These are phyloP conservation scores for Calocybe indica DNA, from an alignment of 768 basidiomycete genomes.

Conservation along the genomic window DNA sequence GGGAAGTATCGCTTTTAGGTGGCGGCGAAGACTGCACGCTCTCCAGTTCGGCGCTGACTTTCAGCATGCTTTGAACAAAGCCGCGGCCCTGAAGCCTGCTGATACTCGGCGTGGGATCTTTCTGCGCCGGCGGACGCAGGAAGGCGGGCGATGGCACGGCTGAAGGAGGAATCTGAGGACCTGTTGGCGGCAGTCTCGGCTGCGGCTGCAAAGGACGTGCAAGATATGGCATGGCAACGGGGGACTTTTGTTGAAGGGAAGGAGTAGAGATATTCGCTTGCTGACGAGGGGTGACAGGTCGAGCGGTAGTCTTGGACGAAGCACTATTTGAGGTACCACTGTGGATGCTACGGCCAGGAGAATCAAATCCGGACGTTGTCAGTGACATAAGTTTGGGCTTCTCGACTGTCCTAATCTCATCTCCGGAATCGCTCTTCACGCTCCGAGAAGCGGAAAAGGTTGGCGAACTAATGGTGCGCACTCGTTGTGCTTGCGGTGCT, in stretches of 20 bases:
- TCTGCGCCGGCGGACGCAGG: conserved; percentile 46
- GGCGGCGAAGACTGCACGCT: conserved; percentile 21
- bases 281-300: conserved; percentile 20
- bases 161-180: conserved; percentile 37
- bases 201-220: conserved; percentile 49
- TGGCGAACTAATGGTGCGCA: not conserved
- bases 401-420: not conserved
- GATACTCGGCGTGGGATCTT: conserved; percentile 78
- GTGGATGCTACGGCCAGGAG: not conserved
- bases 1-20: conserved; percentile 23
- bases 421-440: not conserved
- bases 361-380: not conserved
- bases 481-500: too few relatives aligned
- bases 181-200: conserved; percentile 36
- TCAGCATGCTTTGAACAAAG: conserved; percentile 80
- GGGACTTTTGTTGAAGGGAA: conserved; percentile 27
- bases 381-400: not conserved
- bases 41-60: conserved; percentile 54
- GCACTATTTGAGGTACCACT: conserved; percentile 4
- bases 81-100: conserved; percentile 80
- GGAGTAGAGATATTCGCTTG: conserved; percentile 10
- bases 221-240: conserved; percentile 35
- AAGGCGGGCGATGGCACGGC: conserved; percentile 51
- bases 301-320: conserved; percentile 2
- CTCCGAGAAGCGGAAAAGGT: not conserved